Evolutionary conservation across 805 yeast species (phyloP), one percentile per base, ranked within the genome.

Genomic region (Nematodospora valgi): DNA sequence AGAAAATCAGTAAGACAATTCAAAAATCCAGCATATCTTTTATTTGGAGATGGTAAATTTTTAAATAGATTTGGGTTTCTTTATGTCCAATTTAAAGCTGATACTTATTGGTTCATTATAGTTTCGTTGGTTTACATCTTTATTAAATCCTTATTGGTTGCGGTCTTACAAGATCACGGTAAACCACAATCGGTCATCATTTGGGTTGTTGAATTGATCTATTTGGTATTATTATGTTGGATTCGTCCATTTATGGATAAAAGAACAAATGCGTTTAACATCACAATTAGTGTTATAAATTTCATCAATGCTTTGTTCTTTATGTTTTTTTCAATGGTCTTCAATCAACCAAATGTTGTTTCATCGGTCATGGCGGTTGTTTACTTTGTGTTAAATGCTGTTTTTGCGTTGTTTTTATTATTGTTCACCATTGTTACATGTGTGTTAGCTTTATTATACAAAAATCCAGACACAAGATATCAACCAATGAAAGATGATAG

Each of bases 401-500:
- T 78, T 0, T 84, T 87, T 60, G 91, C 97, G 3, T 70, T 86
- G 46, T 74, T 86, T 50, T 72, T 91, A 51, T 65, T 93, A 55
- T 66, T 93, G 32, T 82, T 89, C 71, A 88, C 96, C 30, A 80
- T 93, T 48, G 78, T 88, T 24, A 85, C 96, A 2, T 89, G 98
- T 65, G 68, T 80, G 5, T 67, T 87, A 60, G 96, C 96, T 0
- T 60, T 93, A 49, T 47, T 89, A 21, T 82, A 84, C 58, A 87
- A 84, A 70, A 88, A 93, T 58, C 98, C 98, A 35, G 98, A 93
- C 61, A 78, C 91, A 7, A 76, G 95, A 49, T 93, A 93, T 66
- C 91, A 87, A 64, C 98, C 96, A 43, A 84, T 91, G 83, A 84
- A 83, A 49, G 98, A 93, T 59, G 98, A 93, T 56, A 78, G 98